Base-by-base conservation (phyloP, 1,139 yeast species). In the Dujonia santamariae region DNA sequence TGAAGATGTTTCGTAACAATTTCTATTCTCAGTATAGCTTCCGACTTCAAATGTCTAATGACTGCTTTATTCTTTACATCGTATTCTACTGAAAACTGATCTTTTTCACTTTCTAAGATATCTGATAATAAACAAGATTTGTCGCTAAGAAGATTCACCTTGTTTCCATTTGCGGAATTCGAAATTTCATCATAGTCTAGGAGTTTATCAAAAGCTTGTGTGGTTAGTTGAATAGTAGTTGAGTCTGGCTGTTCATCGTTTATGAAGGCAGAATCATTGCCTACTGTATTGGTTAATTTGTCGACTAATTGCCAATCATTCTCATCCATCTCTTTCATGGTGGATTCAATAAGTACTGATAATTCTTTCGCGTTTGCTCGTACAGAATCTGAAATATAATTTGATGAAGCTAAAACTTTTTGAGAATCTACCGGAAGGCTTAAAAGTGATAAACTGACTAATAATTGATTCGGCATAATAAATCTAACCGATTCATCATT, bases 401-500 rank as follows among this genome's bases (percentile, higher is more conserved):
- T 71, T 30, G 73, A 72, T 14, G 66, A 70, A 21, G 72, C 64
- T 26, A 84, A 54, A 3, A 86, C 75, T n/a, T 78, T 80, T 13
- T 67, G 62, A 0, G 75, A 61, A 39, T 72, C 80, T 0, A 75
- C 70, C 1, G 96, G 94, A 29, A 67, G 62, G 9, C 67, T 48
- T 32, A 67, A 50, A 9, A 72, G 63, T 3, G 82, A 79, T 34
- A 92, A 59, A 1, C 82, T 71, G 0, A 83, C 81, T 33, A 92
- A 54, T 7, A 83, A 57, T 48, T 84, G 95, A 51, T 87, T 88
- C 4, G 96, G 79, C 92, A 90, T 82, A 7, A 92, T 65, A 48
- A 65, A 92, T 42, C 95, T 67, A 1, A 83, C 78, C 2, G 95
- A 85, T 56, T 94, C 99, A 53, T 94, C 99, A 32, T 75, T 71